These are phyloP conservation scores for Hydnomerulius pinastri DNA, from an alignment of 768 basidiomycete genomes.

Conservation along the genomic window DNA sequence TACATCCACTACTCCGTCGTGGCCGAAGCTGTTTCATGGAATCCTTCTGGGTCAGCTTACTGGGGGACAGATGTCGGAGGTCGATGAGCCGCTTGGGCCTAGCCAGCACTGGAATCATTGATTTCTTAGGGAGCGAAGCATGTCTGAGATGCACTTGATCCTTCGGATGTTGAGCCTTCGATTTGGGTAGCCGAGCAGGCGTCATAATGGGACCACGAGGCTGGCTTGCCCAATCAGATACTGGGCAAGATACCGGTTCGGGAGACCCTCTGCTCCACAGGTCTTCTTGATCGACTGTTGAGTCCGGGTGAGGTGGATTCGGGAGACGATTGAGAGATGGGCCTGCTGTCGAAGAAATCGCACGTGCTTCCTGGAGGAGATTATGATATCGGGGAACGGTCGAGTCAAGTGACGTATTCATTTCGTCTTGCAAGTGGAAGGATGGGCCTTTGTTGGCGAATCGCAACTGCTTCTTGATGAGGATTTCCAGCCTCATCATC, in stretches of 20 bases:
- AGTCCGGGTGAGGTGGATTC: constrained; percentile 21
- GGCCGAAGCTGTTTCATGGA: constrained; percentile 30
- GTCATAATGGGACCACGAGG: constrained; percentile 59
- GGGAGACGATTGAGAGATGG: constrained; percentile 16
- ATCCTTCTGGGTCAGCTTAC: constrained; percentile 36
- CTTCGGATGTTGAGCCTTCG: constrained; percentile 54
- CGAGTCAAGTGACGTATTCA: constrained; percentile 19
- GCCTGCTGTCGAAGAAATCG: constrained; percentile 21
- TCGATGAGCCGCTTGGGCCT: constrained; percentile 55
- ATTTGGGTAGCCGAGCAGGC: constrained; percentile 52
- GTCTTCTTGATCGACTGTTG: constrained; percentile 40
- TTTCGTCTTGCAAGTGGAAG: background rate
- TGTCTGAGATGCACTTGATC: constrained; percentile 66
- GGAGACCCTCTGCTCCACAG: constrained; percentile 42
- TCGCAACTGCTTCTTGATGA: constrained; percentile 29
- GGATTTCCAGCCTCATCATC: constrained; percentile 33
- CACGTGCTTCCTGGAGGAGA: constrained; percentile 40
- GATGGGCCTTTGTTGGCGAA: background rate
- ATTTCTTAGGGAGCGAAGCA: constrained; percentile 40
- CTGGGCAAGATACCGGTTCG: constrained; percentile 43
- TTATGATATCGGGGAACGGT: constrained; percentile 55
- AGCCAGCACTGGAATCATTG: constrained; percentile 46
- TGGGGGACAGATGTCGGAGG: constrained; percentile 44
- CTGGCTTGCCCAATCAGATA: constrained; percentile 33
- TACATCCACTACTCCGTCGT: constrained; percentile 66